phyloP scores from a whole-genome alignment of 176 grass and related monocot genomes.

The Aegilops sharonensis region DNA sequence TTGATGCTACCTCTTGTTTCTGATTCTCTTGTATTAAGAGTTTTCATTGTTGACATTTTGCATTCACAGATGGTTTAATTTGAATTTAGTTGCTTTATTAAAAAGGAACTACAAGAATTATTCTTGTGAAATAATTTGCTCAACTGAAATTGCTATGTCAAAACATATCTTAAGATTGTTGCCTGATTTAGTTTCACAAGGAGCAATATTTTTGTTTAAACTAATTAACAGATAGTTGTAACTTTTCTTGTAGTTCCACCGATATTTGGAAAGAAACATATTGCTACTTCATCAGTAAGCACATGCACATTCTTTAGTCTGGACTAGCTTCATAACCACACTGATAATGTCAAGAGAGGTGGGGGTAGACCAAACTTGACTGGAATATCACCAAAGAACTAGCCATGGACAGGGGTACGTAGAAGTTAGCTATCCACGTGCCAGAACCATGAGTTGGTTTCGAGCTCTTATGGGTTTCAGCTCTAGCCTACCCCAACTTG shows the following conservation, averaged over 20 bases:
- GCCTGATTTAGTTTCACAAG: not conserved
- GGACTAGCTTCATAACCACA: not conserved
- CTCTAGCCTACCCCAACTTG: too few relatives aligned
- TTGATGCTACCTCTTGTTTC: not conserved
- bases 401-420: too few relatives aligned
- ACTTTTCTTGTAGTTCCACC: not conserved
- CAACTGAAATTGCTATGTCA: not conserved
- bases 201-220: not conserved
- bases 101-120: not conserved
- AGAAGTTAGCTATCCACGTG: too few relatives aligned
- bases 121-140: not conserved
- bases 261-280: not conserved
- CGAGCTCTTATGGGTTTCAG: too few relatives aligned
- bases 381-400: too few relatives aligned
- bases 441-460: too few relatives aligned
- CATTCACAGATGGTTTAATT: not conserved
- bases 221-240: not conserved
- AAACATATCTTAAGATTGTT: not conserved
- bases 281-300: not conserved
- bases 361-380: too few relatives aligned
- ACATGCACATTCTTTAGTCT: constrained; percentile 4
- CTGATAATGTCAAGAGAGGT: too few relatives aligned
- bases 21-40: not conserved
- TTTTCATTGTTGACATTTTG: constrained; percentile 1
- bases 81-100: too few relatives aligned